Evolutionary conservation across 148 eudicot species (phyloP).

Genomic region (Oxyria digyna): DNA sequence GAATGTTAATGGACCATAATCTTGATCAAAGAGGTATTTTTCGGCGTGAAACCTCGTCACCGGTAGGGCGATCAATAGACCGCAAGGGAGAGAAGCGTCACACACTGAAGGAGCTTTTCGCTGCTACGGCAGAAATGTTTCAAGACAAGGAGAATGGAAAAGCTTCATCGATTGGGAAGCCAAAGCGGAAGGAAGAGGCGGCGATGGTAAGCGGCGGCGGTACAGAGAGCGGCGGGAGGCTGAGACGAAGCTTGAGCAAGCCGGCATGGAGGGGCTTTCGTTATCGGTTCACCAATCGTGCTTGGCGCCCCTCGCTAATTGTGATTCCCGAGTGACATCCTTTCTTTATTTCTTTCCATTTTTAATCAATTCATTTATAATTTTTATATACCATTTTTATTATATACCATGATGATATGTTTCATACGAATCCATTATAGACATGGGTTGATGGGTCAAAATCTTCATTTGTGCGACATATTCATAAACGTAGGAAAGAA

Average conservation of each 20-base stretch:
- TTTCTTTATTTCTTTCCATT: background rate
- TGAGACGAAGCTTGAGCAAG: background rate
- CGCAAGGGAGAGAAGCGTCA: background rate
- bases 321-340: background rate
- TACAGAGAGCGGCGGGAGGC: background rate
- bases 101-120: background rate
- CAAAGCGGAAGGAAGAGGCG: background rate
- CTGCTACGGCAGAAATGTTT: background rate
- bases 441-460: no score
- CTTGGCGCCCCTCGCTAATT: conserved; percentile 5
- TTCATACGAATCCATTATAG: no score
- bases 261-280: background rate
- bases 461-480: no score
- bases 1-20: background rate
- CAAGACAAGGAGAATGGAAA: background rate
- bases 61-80: background rate
- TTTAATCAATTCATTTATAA: background rate
- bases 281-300: conserved; percentile 2
- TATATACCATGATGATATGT: no score
- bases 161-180: background rate
- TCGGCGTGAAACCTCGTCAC: background rate
- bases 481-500: no score
- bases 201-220: background rate
- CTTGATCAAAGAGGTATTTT: background rate
- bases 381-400: no score